phyloP scores from a whole-genome alignment of 768 basidiomycete species.

The Lentinula detonsa region DNA sequence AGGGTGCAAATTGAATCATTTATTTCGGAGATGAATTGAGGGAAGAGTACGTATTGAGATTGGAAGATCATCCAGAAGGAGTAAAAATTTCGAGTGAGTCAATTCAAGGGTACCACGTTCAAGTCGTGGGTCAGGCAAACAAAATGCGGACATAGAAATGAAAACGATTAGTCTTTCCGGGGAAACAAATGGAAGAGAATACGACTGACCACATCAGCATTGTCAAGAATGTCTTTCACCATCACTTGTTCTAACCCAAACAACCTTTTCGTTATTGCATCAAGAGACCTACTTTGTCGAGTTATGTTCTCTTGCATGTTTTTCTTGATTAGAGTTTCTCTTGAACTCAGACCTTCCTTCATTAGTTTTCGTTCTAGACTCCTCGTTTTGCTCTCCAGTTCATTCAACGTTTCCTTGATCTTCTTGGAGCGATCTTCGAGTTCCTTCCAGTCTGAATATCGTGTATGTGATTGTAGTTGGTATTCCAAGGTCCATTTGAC shows the following conservation, averaged over 20 bases:
- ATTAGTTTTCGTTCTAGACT: slow-evolving; percentile 15
- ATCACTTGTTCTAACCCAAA: slow-evolving; percentile 58
- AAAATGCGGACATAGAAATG: not conserved
- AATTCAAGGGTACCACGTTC: not conserved
- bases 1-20: not conserved
- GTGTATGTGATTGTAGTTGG: slow-evolving; percentile 56
- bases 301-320: slow-evolving; percentile 27
- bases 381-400: slow-evolving; percentile 8
- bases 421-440: slow-evolving; percentile 24
- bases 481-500: slow-evolving; percentile 54
- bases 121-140: not conserved
- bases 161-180: not conserved
- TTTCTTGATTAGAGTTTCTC: slow-evolving; percentile 15
- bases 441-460: slow-evolving; percentile 36
- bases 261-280: slow-evolving; percentile 31
- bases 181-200: not conserved
- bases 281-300: slow-evolving; percentile 20
- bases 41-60: not conserved
- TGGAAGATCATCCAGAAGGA: not conserved
- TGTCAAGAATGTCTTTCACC: slow-evolving; percentile 52
- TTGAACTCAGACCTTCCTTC: slow-evolving; percentile 7
- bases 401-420: slow-evolving; percentile 10
- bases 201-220: slow-evolving; percentile 66
- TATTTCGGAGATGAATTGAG: slow-evolving; percentile 4
- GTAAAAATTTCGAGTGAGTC: not conserved